Evolutionary conservation across 1,139 yeast species (phyloP).

Genomic region (Magnusiomyces starmeri): DNA sequence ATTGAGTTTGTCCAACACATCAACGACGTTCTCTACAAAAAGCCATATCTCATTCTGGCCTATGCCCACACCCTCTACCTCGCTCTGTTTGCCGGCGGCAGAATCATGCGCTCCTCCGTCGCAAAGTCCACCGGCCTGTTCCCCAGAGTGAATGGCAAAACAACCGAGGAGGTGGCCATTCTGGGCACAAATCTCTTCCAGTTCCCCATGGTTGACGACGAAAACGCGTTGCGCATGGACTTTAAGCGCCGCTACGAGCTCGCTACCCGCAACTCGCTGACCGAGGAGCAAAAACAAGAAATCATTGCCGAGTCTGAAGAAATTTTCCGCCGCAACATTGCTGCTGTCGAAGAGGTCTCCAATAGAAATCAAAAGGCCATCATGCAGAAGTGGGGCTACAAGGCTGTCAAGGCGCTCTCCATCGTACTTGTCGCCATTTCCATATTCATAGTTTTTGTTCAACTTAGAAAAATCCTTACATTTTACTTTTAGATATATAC

Average conservation of each 20-base stretch:
- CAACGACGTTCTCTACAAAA: constrained; percentile 43
- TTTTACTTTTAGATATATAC: background rate
- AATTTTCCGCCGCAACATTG: constrained; percentile 57
- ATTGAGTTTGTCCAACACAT: constrained; percentile 58
- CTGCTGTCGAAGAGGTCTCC: constrained; percentile 59
- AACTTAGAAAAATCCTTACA: constrained; percentile 10
- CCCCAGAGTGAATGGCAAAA: constrained; percentile 61
- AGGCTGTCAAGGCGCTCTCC: constrained; percentile 45
- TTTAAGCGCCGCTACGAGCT: constrained; percentile 75
- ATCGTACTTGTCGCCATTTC: constrained; percentile 33
- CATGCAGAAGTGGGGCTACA: constrained; percentile 50
- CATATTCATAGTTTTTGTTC: constrained; percentile 13
- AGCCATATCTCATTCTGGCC: constrained; percentile 71
- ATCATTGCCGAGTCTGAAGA: constrained; percentile 61
- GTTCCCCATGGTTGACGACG: constrained; percentile 52
- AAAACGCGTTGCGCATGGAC: constrained; percentile 51
- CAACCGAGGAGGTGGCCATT: constrained; percentile 52
- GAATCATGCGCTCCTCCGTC: constrained; percentile 60
- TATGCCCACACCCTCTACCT: constrained; percentile 80
- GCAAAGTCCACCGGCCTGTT: constrained; percentile 63
- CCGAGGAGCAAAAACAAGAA: constrained; percentile 63
- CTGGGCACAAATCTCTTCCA: constrained; percentile 66
- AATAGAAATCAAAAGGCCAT: constrained; percentile 48
- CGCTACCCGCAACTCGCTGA: constrained; percentile 57
- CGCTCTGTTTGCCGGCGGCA: constrained; percentile 84